Percentiles rank a stretch among this genome's conserved stretches.
Conservation (phyloP, 2,329 filamentous ascomycete genomes). For the Botrytis porri region DNA sequence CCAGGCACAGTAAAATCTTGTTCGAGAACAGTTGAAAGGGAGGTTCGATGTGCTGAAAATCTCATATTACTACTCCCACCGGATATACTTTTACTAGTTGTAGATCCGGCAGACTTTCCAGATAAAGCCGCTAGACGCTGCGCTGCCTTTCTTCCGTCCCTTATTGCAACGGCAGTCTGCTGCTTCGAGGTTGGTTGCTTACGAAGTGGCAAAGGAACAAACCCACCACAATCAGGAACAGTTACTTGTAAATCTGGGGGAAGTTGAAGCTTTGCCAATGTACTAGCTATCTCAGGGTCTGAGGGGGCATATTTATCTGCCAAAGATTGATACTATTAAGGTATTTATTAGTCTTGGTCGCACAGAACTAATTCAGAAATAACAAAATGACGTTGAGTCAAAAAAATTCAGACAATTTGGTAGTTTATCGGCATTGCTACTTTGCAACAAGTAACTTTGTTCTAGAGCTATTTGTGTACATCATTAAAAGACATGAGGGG, state of each 20-base stretch:
- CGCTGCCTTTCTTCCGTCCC: conserved; percentile 60
- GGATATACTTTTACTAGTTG: conserved; percentile 41
- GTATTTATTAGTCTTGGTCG: conserved; percentile 34
- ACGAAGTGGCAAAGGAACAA: conserved; percentile 37
- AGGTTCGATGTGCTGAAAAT: conserved; percentile 47
- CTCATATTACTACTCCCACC: conserved; percentile 41
- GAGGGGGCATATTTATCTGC: conserved; percentile 64
- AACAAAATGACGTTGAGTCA: conserved; percentile 23
- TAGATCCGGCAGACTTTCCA: conserved; percentile 46
- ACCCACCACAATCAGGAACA: conserved; percentile 30
- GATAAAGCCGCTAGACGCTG: conserved; percentile 49
- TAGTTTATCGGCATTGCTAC: conserved; percentile 58
- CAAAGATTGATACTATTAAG: conserved; percentile 57
- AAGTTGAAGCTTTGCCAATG: conserved; percentile 63
- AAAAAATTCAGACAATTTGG: conserved; percentile 51
- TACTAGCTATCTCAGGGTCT: conserved; percentile 64
- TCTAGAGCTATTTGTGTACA: conserved; percentile 73
- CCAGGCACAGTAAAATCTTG: conserved; percentile 88
- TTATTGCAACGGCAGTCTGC: conserved; percentile 60
- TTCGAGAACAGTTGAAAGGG: conserved; percentile 68
- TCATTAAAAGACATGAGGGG: conserved; percentile 38
- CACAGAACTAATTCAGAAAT: conserved; percentile 3
- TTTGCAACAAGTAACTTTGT: conserved; percentile 56
- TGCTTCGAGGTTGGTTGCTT: conserved; percentile 45
- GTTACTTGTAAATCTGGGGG: conserved; percentile 46